phyloP scores from a whole-genome alignment of 2,329 filamentous ascomycete genomes.

The Trichoderma sp. region DNA sequence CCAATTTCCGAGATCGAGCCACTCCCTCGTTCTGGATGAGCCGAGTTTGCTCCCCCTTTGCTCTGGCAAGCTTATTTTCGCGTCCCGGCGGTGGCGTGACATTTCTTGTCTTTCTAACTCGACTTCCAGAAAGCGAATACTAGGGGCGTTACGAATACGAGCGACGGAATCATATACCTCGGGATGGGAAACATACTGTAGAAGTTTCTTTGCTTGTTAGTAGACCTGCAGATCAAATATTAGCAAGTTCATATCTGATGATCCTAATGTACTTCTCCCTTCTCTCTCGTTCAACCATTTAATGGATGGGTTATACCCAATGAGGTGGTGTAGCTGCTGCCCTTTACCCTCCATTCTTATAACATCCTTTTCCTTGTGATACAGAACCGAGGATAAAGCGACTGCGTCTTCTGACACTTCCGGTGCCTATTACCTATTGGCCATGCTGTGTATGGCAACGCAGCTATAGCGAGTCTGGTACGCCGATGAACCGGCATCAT shows the following conservation, averaged over 20 bases:
- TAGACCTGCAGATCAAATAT: not conserved
- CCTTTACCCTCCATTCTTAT: not conserved
- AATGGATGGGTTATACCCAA: not conserved
- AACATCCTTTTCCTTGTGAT: not conserved
- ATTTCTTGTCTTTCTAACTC: not conserved
- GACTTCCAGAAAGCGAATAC: not conserved
- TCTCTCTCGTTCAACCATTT: not conserved
- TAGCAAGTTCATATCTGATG: not conserved
- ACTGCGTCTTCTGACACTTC: not conserved
- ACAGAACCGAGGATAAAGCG: not conserved
- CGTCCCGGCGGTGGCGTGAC: not conserved
- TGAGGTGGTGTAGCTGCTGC: not conserved
- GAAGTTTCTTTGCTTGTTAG: not conserved
- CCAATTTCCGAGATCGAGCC: conserved; percentile 7
- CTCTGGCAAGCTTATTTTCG: not conserved
- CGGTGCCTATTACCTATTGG: not conserved
- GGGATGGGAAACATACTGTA: not conserved
- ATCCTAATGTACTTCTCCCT: not conserved
- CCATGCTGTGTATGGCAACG: not conserved
- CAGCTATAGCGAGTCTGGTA: not conserved
- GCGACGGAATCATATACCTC: not conserved
- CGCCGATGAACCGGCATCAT: not conserved
- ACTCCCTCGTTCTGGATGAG: not conserved
- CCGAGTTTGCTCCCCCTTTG: not conserved
- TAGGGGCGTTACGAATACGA: conserved; percentile 4